phyloP scores from a whole-genome alignment of 2,329 filamentous ascomycete species.

The Escovopsis sp. region DNA sequence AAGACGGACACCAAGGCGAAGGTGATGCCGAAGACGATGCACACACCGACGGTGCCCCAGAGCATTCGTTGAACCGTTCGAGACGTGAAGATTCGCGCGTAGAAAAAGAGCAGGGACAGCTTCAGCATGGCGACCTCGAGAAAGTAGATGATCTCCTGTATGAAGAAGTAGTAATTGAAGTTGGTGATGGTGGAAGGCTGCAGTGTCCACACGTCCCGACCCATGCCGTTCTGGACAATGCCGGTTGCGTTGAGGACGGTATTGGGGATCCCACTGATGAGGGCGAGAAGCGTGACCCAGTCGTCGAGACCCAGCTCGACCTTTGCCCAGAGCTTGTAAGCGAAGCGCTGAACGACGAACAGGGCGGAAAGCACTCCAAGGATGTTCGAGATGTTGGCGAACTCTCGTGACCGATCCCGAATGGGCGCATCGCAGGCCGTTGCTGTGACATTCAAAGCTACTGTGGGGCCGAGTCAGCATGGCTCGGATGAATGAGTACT shows the following conservation, averaged over 20 bases:
- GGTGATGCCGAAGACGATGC: constrained; percentile 22
- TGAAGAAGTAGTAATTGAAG: constrained; percentile 29
- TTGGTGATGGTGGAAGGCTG: constrained; percentile 23
- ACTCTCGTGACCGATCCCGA: constrained; percentile 18
- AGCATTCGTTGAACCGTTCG: constrained; percentile 23
- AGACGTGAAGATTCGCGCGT: constrained; percentile 37
- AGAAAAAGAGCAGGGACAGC: constrained; percentile 38
- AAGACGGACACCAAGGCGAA: constrained; percentile 31
- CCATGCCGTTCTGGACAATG: constrained; percentile 26
- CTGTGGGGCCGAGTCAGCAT: constrained; percentile 4
- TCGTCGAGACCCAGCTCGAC: constrained; percentile 25
- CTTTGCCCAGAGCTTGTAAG: constrained; percentile 19
- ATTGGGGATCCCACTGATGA: constrained; percentile 13
- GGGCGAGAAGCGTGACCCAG: constrained; percentile 15
- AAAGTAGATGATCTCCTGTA: constrained; percentile 32
- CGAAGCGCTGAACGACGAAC: constrained; percentile 28
- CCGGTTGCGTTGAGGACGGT: constrained; percentile 18
- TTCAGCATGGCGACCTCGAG: constrained; percentile 31
- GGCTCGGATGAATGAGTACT: background rate
- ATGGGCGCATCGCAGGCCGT: constrained; percentile 9
- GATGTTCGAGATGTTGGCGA: constrained; percentile 19
- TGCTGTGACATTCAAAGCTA: constrained; percentile 13
- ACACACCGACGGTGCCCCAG: constrained; percentile 27
- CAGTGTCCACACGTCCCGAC: constrained; percentile 37
- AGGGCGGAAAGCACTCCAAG: constrained; percentile 21